Base-by-base conservation (phyloP, 371 early-diverging fungal species). In the Quaeritorhiza haematococci region DNA sequence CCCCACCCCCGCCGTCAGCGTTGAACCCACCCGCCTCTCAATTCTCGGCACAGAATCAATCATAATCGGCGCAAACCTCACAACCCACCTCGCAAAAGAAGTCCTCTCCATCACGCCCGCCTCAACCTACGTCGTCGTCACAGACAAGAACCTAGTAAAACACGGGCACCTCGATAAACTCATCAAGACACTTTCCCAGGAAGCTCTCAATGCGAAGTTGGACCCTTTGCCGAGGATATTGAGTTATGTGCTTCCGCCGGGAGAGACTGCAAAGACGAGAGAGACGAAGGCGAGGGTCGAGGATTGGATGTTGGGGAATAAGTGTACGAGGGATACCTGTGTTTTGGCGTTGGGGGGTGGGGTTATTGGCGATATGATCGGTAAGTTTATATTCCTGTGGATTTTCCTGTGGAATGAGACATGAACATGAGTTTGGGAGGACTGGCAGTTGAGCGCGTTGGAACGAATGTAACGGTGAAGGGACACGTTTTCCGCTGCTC, bases 301-400 rank as follows among this genome's bases (percentile, higher is more conserved):
- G 62, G 96, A 98, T 70, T 96, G 84, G 81, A 82, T 95, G 68
- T 81, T 98, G 24, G 71, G 70, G 23, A 70, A 90, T 46, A 81
- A 81, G 10, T 95, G 94, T 62, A 94, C 94, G 28, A 85, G 98
- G 59, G 98, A 98, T 65, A 90, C 94, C 1, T 86, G 89, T 61
- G 80, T 98, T 49, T 67, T 98, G 29, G 96, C 96, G 4, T 81
- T 98, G 62, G 98, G 98, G 47, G 98, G 98, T 51, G 98, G 98
- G 27, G 98, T 98, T 1, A 90, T 98, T 66, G 96, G 98, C 41
- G 98, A 98, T 74, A 73, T 98, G 50, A 80, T 89, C 10, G 98
- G 78, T 77, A 51, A 4, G 57, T 61, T 34, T 15, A 29, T 6
- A 10, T 45, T 27, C n/a, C 7, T 23, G 23, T 10, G n/a, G 8